Conservation (phyloP, 1,284 basidiomycete genomes). For the Fomitopsis palustris region DNA sequence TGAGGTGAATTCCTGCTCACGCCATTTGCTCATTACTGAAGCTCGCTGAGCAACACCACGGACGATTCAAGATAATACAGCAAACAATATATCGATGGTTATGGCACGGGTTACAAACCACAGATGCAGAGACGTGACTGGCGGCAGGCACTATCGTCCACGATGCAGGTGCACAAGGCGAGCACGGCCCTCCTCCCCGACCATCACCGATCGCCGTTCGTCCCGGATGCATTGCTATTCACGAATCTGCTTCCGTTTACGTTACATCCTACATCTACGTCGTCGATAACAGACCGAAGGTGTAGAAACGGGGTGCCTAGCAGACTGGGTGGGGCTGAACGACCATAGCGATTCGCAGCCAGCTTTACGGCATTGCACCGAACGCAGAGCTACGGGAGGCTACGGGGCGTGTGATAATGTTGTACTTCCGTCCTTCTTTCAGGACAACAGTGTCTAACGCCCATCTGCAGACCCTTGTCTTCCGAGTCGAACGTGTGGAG, state of each 20-base stretch:
- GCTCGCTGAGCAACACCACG: no score
- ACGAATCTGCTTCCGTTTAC: not conserved
- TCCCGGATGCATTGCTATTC: not conserved
- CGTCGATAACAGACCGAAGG: not conserved
- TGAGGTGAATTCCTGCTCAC: not conserved
- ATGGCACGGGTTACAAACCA: not conserved
- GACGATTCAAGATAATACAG: no score
- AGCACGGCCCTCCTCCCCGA: not conserved
- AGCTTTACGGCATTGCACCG: not conserved
- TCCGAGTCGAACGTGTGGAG: not conserved
- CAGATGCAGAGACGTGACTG: not conserved
- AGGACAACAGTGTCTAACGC: not conserved
- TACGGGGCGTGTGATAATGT: not conserved
- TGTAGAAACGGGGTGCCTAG: not conserved
- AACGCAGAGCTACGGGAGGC: not conserved
- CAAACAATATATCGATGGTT: not conserved
- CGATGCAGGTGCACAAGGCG: not conserved
- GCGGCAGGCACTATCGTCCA: not conserved
- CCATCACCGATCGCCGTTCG: not conserved
- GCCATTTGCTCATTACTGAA: not conserved
- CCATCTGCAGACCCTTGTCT: not conserved
- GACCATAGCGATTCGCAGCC: not conserved
- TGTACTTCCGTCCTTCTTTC: not conserved
- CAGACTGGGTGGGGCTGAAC: not conserved
- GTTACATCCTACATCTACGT: not conserved